phyloP scores from a whole-genome alignment of 768 basidiomycete species.

The Boletus reticuloceps region DNA sequence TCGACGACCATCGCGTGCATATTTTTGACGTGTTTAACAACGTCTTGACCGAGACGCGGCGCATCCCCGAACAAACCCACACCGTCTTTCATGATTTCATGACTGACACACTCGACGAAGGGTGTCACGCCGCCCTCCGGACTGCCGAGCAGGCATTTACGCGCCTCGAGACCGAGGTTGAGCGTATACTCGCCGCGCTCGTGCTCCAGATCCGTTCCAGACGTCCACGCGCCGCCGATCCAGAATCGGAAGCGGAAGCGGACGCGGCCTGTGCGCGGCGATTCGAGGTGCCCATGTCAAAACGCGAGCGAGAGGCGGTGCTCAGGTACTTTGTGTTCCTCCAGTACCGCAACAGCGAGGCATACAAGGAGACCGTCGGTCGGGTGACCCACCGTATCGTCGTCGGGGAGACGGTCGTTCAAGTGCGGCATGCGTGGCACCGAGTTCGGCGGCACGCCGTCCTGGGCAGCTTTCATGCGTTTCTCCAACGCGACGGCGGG shows the following conservation, averaged over 20 bases:
- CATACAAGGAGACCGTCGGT: constrained; percentile 40
- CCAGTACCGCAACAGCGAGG: constrained; percentile 54
- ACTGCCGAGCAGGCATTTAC: constrained; percentile 45
- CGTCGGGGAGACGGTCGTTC: constrained; percentile 20
- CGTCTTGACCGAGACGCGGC: constrained; percentile 43
- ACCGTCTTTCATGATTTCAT: constrained; percentile 46
- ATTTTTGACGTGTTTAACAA: constrained; percentile 53
- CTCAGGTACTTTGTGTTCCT: constrained; percentile 54
- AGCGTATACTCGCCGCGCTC: constrained; percentile 37
- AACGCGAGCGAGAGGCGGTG: constrained; percentile 35
- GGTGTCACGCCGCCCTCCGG: constrained; percentile 35
- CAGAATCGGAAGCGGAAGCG: neutral
- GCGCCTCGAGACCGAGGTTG: constrained; percentile 42
- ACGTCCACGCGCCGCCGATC: neutral
- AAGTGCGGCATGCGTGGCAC: constrained; percentile 24
- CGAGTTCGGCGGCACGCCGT: constrained; percentile 27
- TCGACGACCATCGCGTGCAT: constrained; percentile 43
- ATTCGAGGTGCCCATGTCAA: constrained; percentile 21
- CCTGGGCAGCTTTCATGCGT: constrained; percentile 27
- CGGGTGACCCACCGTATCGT: constrained; percentile 25
- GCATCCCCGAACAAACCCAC: constrained; percentile 32
- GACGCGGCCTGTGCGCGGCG: neutral
- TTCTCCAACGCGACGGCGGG: constrained; percentile 19
- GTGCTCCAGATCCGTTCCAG: constrained; percentile 31
- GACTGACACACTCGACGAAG: constrained; percentile 30